These are phyloP conservation scores for Inga oerstediana DNA, from an alignment of 306 rosid species.

Conservation along the genomic window DNA sequence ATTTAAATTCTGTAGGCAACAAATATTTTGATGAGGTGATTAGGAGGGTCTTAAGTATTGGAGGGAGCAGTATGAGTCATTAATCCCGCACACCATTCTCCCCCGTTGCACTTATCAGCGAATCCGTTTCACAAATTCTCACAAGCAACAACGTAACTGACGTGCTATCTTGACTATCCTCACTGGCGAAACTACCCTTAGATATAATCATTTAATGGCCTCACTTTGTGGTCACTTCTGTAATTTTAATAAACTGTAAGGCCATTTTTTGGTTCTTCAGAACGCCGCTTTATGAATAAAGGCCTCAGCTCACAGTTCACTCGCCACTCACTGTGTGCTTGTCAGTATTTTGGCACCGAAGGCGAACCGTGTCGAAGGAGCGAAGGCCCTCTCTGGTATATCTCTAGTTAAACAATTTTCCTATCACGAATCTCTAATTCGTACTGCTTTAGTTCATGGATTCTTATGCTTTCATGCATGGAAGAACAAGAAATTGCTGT, in stretches of 20 bases:
- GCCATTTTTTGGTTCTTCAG: neutral
- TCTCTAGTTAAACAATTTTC: neutral
- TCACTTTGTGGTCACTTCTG: neutral
- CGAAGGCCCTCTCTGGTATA: conserved; percentile 14
- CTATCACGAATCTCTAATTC: neutral
- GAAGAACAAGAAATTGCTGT: neutral
- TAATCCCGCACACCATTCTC: too few species aligned
- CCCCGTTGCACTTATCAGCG: neutral
- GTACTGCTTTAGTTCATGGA: neutral
- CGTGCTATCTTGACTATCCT: neutral
- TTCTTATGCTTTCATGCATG: neutral
- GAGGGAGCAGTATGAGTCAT: too few species aligned
- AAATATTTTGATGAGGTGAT: too few species aligned
- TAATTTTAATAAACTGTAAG: neutral
- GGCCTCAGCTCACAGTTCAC: neutral
- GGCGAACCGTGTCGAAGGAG: neutral
- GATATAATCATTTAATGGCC: neutral
- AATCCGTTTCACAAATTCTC: neutral
- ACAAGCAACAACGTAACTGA: neutral
- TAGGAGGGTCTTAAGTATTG: too few species aligned
- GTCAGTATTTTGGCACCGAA: neutral
- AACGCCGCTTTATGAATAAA: neutral
- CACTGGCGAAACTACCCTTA: conserved; percentile 16
- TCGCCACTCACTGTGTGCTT: neutral
- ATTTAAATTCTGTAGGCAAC: too few species aligned